Base-by-base conservation (phyloP, 345 rosid genomes). In the Pugionium cornutum region DNA sequence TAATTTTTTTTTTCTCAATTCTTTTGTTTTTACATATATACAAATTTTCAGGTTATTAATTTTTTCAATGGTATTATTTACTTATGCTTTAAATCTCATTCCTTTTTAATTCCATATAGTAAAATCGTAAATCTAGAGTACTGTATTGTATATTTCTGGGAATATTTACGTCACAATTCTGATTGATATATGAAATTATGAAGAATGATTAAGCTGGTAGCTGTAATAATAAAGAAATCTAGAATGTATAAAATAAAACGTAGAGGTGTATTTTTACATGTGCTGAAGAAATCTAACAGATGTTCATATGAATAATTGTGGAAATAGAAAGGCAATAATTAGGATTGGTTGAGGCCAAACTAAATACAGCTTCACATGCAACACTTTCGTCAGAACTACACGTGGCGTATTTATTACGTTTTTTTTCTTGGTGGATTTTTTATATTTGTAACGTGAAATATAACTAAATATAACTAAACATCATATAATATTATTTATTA, bases 331-430 rank as follows among this genome's bases (percentile, higher is more conserved):
- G 45, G 40, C 57, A 49, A 64, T 72, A 57, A 64, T 72, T 46
- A 18, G 48, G 40, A 57, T 64, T 64, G 7, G 70, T 57, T 72
- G 76, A 58, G 33, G 53, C 65, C 70, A 64, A 64, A n/a, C 32
- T 55, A 36, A 44, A 35, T 37, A 28, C 70, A 72, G 70, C 66
- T 65, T 72, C 76, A 65, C 76, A 72, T 72, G 76, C 76, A 65
- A 34, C 43, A 29, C 71, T 49, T 57, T 57, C 53, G 42, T 40
- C 28, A 56, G 41, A 57, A 9, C 48, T 66, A 66, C 70, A 64
- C 70, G 59, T 58, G 54, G 66, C 68, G 25, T 70, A 32, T 62
- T 70, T 63, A 55, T 56, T 63, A 39, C 68, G 39, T 39, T 42
- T n/a, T n/a, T n/a, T n/a, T n/a, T n/a, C n/a, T 6, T 47, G 32